Evolutionary conservation across 2,329 filamentous ascomycete genomes (phyloP), one percentile per base, ranked within the genome.

Genomic region (Calonectria pseudoreteaudii): DNA sequence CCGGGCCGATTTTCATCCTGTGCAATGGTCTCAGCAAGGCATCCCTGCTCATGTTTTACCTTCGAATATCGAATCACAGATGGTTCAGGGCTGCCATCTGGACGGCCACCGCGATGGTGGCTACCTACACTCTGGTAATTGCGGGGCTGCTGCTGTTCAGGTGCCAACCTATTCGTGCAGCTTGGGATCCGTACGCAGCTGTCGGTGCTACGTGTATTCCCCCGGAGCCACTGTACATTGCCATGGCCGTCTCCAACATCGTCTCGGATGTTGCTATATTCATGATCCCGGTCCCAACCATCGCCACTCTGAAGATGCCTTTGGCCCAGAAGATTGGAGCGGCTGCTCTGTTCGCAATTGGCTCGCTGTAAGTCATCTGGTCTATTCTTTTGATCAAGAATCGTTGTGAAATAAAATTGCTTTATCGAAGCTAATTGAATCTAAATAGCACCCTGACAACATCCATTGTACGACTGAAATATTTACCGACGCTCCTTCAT

Each of bases 201-300:
- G 81, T 53, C n/a, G 72, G 66, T 50, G 86, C 70, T 76, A 79
- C 64, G 28, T 89, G 88, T 69, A 82, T 89, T 36, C 80, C 87
- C 62, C 84, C 86, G 20, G 84, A 86, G 11, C 81, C 85, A 4
- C 83, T 89, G 58, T 89, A 89, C 80, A 85, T 89, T 44, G 83
- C 85, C 30, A 88, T 88, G 34, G 87, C 88, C 0, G 86, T 85
- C 2, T 81, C 87, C 28, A 88, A 88, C 73, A 87, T 89, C 64
- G 56, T 86, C 16, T 88, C 87, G 4, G 87, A 89, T 76, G 72
- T 89, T 4, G 77, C 88, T 18, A 83, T 88, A 23, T 87, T 87
- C 68, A 74, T 85, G 0, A 78, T 89, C 9, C 88, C 88, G 0
- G 84, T 89, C 38, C 86, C 84, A 0, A 86, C 87, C 60, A 81